Evolutionary conservation across 2,329 filamentous ascomycete species (phyloP), one percentile per base, ranked within the genome.

Genomic region (Mariannaea sp.): DNA sequence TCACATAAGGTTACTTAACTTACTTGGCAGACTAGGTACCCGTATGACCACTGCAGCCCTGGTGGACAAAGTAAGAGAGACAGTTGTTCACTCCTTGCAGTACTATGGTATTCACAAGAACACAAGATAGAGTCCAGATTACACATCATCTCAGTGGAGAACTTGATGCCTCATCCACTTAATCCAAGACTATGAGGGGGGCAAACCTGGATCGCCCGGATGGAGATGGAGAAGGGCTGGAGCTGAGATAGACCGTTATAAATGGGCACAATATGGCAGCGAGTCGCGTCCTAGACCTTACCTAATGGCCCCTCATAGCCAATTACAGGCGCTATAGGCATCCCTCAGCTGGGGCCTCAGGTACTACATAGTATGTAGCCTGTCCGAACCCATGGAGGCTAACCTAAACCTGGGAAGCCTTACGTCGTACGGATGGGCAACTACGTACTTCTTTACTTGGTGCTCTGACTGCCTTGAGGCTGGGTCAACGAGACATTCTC

Each of bases 401-500:
- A 62, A 46, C 62, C 52, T 39, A 39, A 55, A 56, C 44, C 49
- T 46, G 56, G n/a, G 39, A 50, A 46, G 47, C 55, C 52, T 62
- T 65, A 62, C 55, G 57, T 56, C 46, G 53, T n/a, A n/a, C n/a
- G n/a, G n/a, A n/a, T n/a, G n/a, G n/a, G n/a, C n/a, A n/a, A n/a
- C n/a, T 46, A 13, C 8, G 8, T 39, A 27, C 30, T 24, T 41
- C 22, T 14, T 24, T 60, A 56, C 54, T 56, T 61, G 49, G 47
- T 56, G 39, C 45, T 58, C 51, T 58, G 59, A 56, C 57, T 54
- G 47, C 52, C 53, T n/a, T 55, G 60, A 64, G 62, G 60, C 58
- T 59, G 53, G 61, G 61, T 53, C 61, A 44, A 58, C 55, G 39
- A 65, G 52, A 60, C n/a, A n/a, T n/a, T 48, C 55, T 61, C 56